Evolutionary conservation across 2,329 filamentous ascomycete species (phyloP), one percentile per base, ranked within the genome.

Genomic region (Xylariaceae sp.): DNA sequence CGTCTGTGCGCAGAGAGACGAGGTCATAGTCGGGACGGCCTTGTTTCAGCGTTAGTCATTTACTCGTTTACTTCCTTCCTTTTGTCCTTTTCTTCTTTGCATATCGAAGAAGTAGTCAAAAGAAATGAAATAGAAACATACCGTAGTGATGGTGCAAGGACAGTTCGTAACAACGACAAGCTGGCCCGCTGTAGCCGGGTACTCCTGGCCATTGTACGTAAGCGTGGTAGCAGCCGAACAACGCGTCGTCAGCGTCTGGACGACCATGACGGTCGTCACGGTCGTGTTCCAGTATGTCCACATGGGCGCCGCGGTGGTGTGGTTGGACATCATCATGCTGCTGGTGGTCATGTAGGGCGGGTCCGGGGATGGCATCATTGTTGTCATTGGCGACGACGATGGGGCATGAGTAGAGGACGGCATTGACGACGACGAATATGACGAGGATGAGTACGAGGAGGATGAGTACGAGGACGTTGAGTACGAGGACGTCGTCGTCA

Each of bases 111-210:
- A 18, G 17, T 18, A 18, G 17, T 18, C 17, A 18, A 18, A 18
- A 18, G 17, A 18, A 18, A 18, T 18, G 17, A 2, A 18, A 30
- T 30, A 30, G 23, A 30, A 49, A 49, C 2, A 58, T 66, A 73
- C 70, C 4, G 64, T 70, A 30, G 70, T 68, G 47, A 74, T 62
- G 50, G 80, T 81, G 75, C 80, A 82, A 59, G 80, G 79, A 73
- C 80, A 83, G 70, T 82, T 74, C 44, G 75, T 77, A 58, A 87
- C 78, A 67, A 80, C 84, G 64, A 85, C 72, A 57, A 79, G 80
- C 66, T 81, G 73, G 62, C 83, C 77, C 70, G 78, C 75, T 55
- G 78, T 80, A 66, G 84, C 77, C 52, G 80, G 78, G 76, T 82
- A 85, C 53, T 75, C 75, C 71, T 79, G 76, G 69, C 73, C 72